phyloP scores from a whole-genome alignment of 352 stramenopile species.

The Achlya hypogyna region DNA sequence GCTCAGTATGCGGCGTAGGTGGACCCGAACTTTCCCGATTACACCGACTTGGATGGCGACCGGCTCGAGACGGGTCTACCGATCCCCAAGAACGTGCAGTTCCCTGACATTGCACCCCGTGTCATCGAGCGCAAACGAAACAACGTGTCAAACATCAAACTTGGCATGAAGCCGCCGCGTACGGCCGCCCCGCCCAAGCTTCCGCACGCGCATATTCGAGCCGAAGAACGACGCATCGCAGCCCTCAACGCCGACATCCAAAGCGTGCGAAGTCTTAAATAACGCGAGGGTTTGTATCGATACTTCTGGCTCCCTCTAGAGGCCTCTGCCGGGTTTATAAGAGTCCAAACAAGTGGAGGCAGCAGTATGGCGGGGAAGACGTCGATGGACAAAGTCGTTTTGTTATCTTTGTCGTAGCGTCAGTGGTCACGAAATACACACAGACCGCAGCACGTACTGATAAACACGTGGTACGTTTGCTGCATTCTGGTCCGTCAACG shows the following conservation, averaged over 20 bases:
- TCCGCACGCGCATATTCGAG: conserved; percentile 48
- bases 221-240: conserved; percentile 24
- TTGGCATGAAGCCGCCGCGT: conserved; percentile 21
- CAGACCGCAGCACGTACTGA: too few species aligned
- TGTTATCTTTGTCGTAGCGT: too few species aligned
- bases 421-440: too few species aligned
- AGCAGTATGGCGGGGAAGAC: too few species aligned
- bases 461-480: too few species aligned
- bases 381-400: too few species aligned
- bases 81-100: conserved; percentile 60
- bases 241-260: conserved; percentile 24
- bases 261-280: not conserved
- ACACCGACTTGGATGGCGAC: conserved; percentile 48
- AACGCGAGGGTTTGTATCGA: not conserved
- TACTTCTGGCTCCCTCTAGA: too few species aligned
- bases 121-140: conserved; percentile 35
- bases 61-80: conserved; percentile 56
- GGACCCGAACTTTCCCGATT: conserved; percentile 54
- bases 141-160: conserved; percentile 25
- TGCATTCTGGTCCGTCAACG: too few species aligned
- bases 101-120: conserved; percentile 30
- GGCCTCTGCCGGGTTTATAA: too few species aligned
- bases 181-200: conserved; percentile 34
- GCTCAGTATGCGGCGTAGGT: conserved; percentile 20
- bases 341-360: too few species aligned